These are phyloP conservation scores for Paraleonurus japonicus DNA, from an alignment of 257 asterid genomes.

Conservation along the genomic window DNA sequence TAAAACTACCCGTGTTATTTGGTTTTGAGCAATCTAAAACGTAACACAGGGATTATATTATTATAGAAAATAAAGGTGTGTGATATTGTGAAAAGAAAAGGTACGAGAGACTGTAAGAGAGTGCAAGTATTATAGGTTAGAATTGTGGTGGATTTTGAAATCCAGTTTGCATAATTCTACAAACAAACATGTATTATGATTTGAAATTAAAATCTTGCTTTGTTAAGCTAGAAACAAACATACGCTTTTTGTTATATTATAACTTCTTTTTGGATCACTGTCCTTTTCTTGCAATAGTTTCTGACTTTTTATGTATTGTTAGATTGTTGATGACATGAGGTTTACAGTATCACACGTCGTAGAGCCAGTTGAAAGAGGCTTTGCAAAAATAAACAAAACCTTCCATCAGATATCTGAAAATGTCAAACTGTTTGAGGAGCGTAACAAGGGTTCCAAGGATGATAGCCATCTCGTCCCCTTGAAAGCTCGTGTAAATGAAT, in stretches of 20 bases:
- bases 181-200: no score
- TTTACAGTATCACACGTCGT: slow-evolving; percentile 93
- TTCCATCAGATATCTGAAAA: slow-evolving; percentile 90
- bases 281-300: slow-evolving; percentile 7
- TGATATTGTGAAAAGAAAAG: no score
- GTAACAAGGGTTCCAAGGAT: slow-evolving; percentile 67
- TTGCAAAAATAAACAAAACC: slow-evolving; percentile 79
- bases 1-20: no score
- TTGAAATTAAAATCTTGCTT: no score
- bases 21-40: no score
- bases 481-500: slow-evolving; percentile 59
- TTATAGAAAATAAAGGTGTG: no score
- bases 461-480: slow-evolving; percentile 84
- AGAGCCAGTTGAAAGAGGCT: slow-evolving; percentile 92
- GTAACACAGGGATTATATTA: no score
- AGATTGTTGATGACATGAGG: slow-evolving; percentile 97
- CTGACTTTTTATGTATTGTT: slow-evolving; percentile 17
- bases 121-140: no score
- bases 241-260: not conserved
- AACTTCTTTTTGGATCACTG: not conserved
- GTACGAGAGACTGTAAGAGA: no score
- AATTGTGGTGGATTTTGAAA: not conserved
- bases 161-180: not conserved
- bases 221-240: no score
- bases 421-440: slow-evolving; percentile 67